Base-by-base conservation (phyloP, 371 early-diverging fungal species). In the Vairimorpha ceranae region DNA sequence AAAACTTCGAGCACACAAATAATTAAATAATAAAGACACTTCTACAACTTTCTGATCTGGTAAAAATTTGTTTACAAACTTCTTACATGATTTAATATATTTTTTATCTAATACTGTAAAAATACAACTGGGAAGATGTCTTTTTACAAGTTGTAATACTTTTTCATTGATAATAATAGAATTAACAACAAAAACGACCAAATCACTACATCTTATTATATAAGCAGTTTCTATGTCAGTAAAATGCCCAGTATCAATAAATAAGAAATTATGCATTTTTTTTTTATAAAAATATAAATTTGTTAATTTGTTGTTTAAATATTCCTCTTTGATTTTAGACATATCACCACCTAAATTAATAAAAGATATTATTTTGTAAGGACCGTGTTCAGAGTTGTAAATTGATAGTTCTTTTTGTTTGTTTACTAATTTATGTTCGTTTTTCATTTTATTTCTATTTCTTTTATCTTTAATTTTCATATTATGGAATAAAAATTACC, bases 11-110 rank as follows among this genome's bases (percentile, higher is more conserved):
- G 75, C 58, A 29, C 59, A 58, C 10, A 83, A 70, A 1, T 48
- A 60, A 3, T 63, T 54, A 1, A 58, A 59, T 17, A 83, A 46
- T 15, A 56, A 61, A 0, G 33, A 41, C 38, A 70, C 30, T 25
- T 63, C 59, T 63, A 72, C 56, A 51, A 80, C 70, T 60, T 75
- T 74, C 33, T 48, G 46, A 43, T 81, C 75, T 38, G 78, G 77
- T 66, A 81, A 72, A 14, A 58, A 36, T 63, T 77, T 71, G 23
- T 64, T 56, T 0, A 78, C 46, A 56, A 72, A 23, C 38, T 70
- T 71, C 29, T 59, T 77, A 27, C 59, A 43, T 8, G 14, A 32
- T 19, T 61, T 46, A 21, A 60, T 35, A 23, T 36, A n/a, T 1
- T 43, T 35, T 48, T 56, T 35, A 14, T 52, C 48, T n/a, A 64